Percentiles rank a stretch among this genome's conserved stretches.
phyloP scores from a whole-genome alignment of 768 basidiomycete genomes.

The Lepiota brunneoincarnata region DNA sequence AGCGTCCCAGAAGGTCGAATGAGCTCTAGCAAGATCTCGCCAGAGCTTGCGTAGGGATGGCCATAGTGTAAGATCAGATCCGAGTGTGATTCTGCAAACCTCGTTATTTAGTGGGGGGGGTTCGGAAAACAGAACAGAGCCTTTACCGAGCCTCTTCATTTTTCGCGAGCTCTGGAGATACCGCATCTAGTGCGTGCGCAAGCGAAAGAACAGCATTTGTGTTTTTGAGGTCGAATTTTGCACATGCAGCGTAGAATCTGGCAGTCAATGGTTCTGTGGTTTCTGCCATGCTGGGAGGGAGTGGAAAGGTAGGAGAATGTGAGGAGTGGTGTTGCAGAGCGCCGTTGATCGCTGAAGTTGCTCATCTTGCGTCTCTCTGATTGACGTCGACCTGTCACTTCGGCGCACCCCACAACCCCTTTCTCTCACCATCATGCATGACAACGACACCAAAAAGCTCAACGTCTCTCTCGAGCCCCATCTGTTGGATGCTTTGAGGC shows the following conservation, averaged over 20 bases:
- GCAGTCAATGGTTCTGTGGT: conserved; percentile 18
- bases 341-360: conserved; percentile 14
- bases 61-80: conserved; percentile 52
- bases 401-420: conserved; percentile 10
- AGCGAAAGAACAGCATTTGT: conserved; percentile 29
- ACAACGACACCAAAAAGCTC: conserved; percentile 19
- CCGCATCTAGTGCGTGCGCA: conserved; percentile 42
- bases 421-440: conserved; percentile 14
- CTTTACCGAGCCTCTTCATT: conserved; percentile 38
- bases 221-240: conserved; percentile 38
- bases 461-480: conserved; percentile 71
- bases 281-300: conserved; percentile 21
- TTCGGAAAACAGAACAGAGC: background rate
- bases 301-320: conserved; percentile 1
- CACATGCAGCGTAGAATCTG: conserved; percentile 41
- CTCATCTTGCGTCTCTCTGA: conserved; percentile 12
- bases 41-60: conserved; percentile 52
- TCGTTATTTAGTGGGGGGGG: background rate
- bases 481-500: conserved; percentile 45
- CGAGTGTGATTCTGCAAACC: conserved; percentile 28
- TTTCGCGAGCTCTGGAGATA: conserved; percentile 50
- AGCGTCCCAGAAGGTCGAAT: conserved; percentile 50
- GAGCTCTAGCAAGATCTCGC: conserved; percentile 45
- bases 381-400: conserved; percentile 3
- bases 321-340: background rate